Evolutionary conservation across 202 grass and related monocot species (phyloP).

Genomic region (Brachypodium distachyon): DNA sequence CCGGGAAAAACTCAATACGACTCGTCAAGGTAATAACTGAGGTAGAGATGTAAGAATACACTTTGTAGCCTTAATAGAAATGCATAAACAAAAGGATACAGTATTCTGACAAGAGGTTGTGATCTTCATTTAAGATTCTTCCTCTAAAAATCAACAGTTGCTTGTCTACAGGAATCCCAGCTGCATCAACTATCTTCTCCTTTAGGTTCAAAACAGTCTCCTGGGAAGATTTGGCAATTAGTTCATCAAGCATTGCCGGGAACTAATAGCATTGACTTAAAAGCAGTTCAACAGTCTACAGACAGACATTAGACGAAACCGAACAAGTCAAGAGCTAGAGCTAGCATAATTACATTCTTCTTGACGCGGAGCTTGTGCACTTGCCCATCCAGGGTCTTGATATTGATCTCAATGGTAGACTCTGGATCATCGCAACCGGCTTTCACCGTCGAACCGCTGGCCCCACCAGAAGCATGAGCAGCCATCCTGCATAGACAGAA

Average conservation of each 20-base stretch:
- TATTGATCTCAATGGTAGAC: constrained; percentile 69
- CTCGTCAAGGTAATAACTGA: neutral
- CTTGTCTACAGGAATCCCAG: constrained; percentile 58
- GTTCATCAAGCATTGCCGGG: constrained; percentile 1
- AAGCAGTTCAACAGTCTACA: neutral
- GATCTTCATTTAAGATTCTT: constrained; percentile 77
- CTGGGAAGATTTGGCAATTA: constrained; percentile 25
- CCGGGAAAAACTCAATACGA: neutral
- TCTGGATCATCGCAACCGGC: constrained; percentile 25
- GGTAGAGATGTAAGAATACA: neutral
- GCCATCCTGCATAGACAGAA: constrained; percentile 45
- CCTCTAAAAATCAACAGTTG: constrained; percentile 85
- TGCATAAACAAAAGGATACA: constrained; percentile 51
- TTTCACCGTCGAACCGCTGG: constrained; percentile 20
- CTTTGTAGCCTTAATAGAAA: neutral
- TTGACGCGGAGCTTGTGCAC: constrained; percentile 54
- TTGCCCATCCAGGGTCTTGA: constrained; percentile 82
- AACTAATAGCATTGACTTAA: constrained; percentile 4
- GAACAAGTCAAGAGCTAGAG: neutral
- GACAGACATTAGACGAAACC: neutral
- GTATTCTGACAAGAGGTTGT: constrained; percentile 78
- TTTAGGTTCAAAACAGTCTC: constrained; percentile 53
- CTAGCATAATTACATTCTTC: constrained; percentile 50
- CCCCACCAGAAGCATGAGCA: constrained; percentile 24
- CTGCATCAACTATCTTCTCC: constrained; percentile 51